phyloP scores from a whole-genome alignment of 768 basidiomycete genomes.

The Lentinus brumalis region DNA sequence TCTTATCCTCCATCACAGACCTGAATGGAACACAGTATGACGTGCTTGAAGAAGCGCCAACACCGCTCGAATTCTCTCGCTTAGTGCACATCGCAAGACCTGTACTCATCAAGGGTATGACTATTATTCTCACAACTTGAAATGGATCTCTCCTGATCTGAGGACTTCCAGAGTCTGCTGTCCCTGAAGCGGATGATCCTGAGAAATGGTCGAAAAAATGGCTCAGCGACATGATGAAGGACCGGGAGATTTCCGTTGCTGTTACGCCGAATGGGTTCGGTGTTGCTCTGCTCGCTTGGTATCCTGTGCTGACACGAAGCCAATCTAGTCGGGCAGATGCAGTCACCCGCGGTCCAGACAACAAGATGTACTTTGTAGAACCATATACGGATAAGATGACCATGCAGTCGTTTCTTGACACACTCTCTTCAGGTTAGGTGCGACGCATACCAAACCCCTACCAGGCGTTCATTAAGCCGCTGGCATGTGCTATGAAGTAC shows the following conservation, averaged over 20 bases:
- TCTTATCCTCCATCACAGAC: slow-evolving; percentile 39
- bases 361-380: slow-evolving; percentile 71
- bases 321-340: slow-evolving; percentile 71
- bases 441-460: background rate
- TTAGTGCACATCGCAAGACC: slow-evolving; percentile 72
- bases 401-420: slow-evolving; percentile 54
- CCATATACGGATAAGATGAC: slow-evolving; percentile 71
- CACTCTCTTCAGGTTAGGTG: slow-evolving; percentile 40
- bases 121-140: background rate
- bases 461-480: background rate
- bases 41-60: slow-evolving; percentile 56
- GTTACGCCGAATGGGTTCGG: slow-evolving; percentile 83
- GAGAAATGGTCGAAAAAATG: slow-evolving; percentile 65
- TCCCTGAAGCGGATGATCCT: background rate
- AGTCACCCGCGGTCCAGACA: slow-evolving; percentile 54
- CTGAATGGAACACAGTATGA: slow-evolving; percentile 59
- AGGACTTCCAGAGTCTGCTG: background rate
- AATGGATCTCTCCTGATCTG: background rate
- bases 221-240: slow-evolving; percentile 56
- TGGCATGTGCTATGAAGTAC: slow-evolving; percentile 1
- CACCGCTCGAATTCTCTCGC: slow-evolving; percentile 67
- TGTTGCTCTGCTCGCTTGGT: background rate
- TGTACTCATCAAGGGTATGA: slow-evolving; percentile 67
- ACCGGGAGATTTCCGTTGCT: slow-evolving; percentile 65
- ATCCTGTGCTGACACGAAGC: background rate